Evolutionary conservation across 306 rosid species (phyloP), one percentile per base, ranked within the genome.

Genomic region (Quercus agrifolia): DNA sequence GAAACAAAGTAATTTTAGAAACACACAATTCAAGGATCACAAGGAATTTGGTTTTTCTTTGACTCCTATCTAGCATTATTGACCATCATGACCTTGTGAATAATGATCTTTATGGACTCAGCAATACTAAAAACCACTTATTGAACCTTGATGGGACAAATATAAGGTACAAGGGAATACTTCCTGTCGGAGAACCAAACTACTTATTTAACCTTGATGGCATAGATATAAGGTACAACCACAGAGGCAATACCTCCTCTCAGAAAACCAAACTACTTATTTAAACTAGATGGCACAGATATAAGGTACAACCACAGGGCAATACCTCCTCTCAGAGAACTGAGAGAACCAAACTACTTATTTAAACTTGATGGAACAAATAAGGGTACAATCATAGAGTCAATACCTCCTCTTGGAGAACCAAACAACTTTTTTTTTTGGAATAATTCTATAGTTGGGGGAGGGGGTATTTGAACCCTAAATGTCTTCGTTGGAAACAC

Each of bases 1-100:
- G 2, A 28, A 27, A 28, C 11, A 63, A 63, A 63, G 70, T 3
- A 63, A 63, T 63, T 30, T 30, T 58, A 20, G 5, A 63, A 63
- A 63, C 38, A 28, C 70, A 63, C 70, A 63, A 63, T 63, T 63
- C 70, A 63, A 63, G 30, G 70, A 28, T 63, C 70, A 63, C 10
- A 15, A 13, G 15, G 12, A 49, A 13, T 63, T 63, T 15, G 35
- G 28, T 10, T 58, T 58, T 58, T 13, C 64, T 20, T 58, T 6
- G 30, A 58, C 64, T 58, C 15, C 64, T 21, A 23, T 58, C 27
- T 10, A 58, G 30, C 64, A 58, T 20, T 15, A 63, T 63, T 63
- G 21, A 63, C 70, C 5, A 63, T 14, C 9, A 28, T 19, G 44
- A 28, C 10, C 70, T 58, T 17, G 30, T 28, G 41, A 63, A 30